Evolutionary conservation across 306 rosid genomes (phyloP), one percentile per base, ranked within the genome.

Genomic region (Alnus glutinosa): DNA sequence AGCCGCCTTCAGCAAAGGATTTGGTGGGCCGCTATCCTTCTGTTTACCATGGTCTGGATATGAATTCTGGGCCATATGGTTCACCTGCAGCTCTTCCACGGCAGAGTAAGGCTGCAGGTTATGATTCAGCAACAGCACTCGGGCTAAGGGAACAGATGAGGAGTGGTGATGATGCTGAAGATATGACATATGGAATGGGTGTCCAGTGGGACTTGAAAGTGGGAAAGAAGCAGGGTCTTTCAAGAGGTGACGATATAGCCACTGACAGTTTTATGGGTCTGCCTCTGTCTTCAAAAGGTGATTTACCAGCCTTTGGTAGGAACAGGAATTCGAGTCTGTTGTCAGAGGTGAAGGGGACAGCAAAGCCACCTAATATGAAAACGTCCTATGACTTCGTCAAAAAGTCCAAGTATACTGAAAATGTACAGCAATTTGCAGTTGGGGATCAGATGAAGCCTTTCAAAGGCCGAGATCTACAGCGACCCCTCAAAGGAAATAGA

Each of bases 241-340:
- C 79, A 50, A 87, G 92, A 85, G 91, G 87, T 69, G 88, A 91
- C 67, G 89, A 84, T 50, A 77, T 86, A 51, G 85, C 80, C 48
- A 68, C 80, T 77, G 91, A 86, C 63, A 73, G 81, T 83, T 82
- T 91, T 73, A 70, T 87, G 87, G 89, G 86, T 47, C 75, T 81
- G 61, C 85, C 99, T 77, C 36, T 78, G 83, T 70, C 92, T 68
- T 85, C 97, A 34, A 95, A 90, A 83, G 77, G 84, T 76, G 94
- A 85, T 81, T 73, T 87, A 36, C 86, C 67, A 55, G 81, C 82
- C 55, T 84, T 89, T 86, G 78, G 89, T 55, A 86, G 90, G 88
- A 86, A 61, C 66, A 77, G 46, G 83, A 87, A 87, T 85, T 77
- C 70, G 50, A 79, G 75, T 77, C 81, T 80, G 63, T 70, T 89